These are phyloP conservation scores for Leccinum angustisporum DNA, from an alignment of 1,284 basidiomycete genomes.

Conservation along the genomic window DNA sequence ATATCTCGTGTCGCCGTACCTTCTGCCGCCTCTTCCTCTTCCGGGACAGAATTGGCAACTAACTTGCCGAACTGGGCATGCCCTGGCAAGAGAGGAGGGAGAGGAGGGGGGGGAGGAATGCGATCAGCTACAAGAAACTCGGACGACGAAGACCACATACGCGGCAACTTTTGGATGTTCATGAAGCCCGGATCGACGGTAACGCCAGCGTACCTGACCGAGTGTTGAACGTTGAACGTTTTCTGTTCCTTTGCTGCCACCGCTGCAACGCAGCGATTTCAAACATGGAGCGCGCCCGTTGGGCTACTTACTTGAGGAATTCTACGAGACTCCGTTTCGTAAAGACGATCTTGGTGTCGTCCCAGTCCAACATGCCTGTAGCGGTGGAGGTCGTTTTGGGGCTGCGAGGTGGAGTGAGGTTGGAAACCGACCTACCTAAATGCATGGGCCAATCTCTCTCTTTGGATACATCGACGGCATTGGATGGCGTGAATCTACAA, in stretches of 20 bases:
- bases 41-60: slow-evolving; percentile 14
- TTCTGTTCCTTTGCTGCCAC: neutral
- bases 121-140: slow-evolving; percentile 38
- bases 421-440: slow-evolving; percentile 46
- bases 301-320: slow-evolving; percentile 62
- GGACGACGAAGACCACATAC: slow-evolving; percentile 41
- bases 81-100: slow-evolving; percentile 18
- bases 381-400: neutral
- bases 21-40: slow-evolving; percentile 6
- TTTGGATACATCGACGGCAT: slow-evolving; percentile 55
- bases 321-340: slow-evolving; percentile 71
- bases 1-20: slow-evolving; percentile 8
- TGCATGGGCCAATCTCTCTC: slow-evolving; percentile 68
- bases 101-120: neutral
- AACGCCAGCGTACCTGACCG: slow-evolving; percentile 58
- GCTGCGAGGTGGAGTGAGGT: neutral
- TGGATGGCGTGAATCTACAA: slow-evolving; percentile 57
- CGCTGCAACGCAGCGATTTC: neutral
- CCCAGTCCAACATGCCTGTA: slow-evolving; percentile 75
- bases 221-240: slow-evolving; percentile 16
- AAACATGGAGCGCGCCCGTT: neutral
- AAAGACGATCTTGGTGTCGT: slow-evolving; percentile 66
- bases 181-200: slow-evolving; percentile 72
- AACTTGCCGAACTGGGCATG: slow-evolving; percentile 36
- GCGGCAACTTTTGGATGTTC: slow-evolving; percentile 69